phyloP scores from a whole-genome alignment of 257 asterid species.

The Pogostemon cablin region DNA sequence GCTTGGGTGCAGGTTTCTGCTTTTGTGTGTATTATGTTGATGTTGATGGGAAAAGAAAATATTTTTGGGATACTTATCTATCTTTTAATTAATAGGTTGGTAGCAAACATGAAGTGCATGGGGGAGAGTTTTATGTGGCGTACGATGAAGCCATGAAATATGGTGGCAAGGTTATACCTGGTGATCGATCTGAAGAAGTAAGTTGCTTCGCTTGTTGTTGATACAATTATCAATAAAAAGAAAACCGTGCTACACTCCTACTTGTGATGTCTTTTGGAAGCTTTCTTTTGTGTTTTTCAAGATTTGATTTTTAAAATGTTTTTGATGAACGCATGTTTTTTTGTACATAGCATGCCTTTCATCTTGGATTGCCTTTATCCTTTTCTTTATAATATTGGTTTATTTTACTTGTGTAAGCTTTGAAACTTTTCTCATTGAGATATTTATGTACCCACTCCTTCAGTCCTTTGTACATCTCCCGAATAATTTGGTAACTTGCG shows the following conservation, averaged over 20 bases:
- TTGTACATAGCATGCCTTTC: not conserved
- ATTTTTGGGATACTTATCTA: slow-evolving; percentile 65
- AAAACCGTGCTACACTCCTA: not conserved
- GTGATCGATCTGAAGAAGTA: slow-evolving; percentile 90
- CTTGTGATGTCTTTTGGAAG: slow-evolving; percentile 22
- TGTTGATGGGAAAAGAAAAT: slow-evolving; percentile 91
- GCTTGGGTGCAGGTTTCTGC: slow-evolving; percentile 72
- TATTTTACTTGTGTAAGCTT: not conserved
- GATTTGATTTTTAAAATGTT: not conserved
- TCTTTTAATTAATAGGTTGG: slow-evolving; percentile 61
- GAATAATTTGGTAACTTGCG: not conserved
- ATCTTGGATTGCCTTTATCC: slow-evolving; percentile 5
- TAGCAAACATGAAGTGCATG: slow-evolving; percentile 86
- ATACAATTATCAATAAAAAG: not conserved
- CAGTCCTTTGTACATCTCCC: not conserved
- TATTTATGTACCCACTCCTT: not conserved
- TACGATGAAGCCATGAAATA: slow-evolving; percentile 93
- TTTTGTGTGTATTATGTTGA: slow-evolving; percentile 69
- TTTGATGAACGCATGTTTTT: not conserved
- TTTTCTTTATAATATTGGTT: not conserved
- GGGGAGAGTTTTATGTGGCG: slow-evolving; percentile 98
- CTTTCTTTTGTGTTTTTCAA: not conserved
- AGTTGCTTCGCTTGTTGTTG: slow-evolving; percentile 36
- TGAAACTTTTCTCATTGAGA: not conserved
- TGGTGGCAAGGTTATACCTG: slow-evolving; percentile 91